phyloP scores from a whole-genome alignment of 2,329 filamentous ascomycete genomes.

The Calonectria multiphialidica region DNA sequence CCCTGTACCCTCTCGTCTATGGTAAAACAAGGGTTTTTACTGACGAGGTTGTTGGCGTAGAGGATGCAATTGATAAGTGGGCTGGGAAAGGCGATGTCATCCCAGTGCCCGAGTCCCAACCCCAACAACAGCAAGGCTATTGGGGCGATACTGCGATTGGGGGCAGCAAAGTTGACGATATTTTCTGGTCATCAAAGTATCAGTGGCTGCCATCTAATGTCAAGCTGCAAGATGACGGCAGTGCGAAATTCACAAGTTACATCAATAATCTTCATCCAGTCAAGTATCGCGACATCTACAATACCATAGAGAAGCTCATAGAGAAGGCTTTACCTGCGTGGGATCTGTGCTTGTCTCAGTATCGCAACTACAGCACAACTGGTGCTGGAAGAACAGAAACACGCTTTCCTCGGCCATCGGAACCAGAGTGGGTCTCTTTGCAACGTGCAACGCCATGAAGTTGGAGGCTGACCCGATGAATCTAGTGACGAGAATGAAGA shows the following conservation, averaged over 20 bases:
- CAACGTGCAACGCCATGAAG: slow-evolving; percentile 44
- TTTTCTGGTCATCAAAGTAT: slow-evolving; percentile 49
- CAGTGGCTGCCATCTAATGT: slow-evolving; percentile 46
- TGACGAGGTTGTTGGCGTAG: slow-evolving; percentile 43
- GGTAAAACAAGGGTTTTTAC: slow-evolving; percentile 48
- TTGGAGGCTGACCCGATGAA: not conserved
- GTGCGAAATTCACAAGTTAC: slow-evolving; percentile 56
- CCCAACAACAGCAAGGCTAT: too few relatives aligned
- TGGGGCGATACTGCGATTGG: not conserved
- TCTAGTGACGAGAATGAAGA: slow-evolving; percentile 1
- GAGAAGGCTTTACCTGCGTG: slow-evolving; percentile 54
- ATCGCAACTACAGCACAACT: slow-evolving; percentile 47
- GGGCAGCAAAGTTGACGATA: not conserved
- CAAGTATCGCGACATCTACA: slow-evolving; percentile 45
- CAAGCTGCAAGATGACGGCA: slow-evolving; percentile 52
- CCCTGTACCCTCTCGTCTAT: slow-evolving; percentile 37
- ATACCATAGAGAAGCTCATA: slow-evolving; percentile 51
- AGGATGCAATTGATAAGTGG: slow-evolving; percentile 38
- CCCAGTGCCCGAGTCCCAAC: slow-evolving; percentile 63
- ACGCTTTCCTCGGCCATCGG: slow-evolving; percentile 10
- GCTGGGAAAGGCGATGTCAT: slow-evolving; percentile 38
- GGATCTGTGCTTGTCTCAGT: slow-evolving; percentile 60
- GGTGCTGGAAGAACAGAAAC: slow-evolving; percentile 28
- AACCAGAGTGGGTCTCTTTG: slow-evolving; percentile 28
- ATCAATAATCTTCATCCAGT: slow-evolving; percentile 60